These are phyloP conservation scores for Puccinia novopanici DNA, from an alignment of 1,284 basidiomycete genomes.

Conservation along the genomic window DNA sequence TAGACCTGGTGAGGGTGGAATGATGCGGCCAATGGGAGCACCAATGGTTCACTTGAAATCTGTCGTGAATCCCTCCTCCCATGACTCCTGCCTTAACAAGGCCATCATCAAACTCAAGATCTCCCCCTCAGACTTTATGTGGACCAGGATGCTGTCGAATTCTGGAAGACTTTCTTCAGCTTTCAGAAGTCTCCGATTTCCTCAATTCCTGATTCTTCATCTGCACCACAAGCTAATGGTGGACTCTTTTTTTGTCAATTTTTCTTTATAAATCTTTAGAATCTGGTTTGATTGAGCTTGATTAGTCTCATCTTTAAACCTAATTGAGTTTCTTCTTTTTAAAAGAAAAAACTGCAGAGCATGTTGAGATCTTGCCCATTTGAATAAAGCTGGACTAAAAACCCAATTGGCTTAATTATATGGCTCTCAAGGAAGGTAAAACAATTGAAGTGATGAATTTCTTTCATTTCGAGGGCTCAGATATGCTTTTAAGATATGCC, in stretches of 20 bases:
- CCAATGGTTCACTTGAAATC: slow-evolving; percentile 90
- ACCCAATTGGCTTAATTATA: slow-evolving; percentile 91
- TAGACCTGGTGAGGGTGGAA: slow-evolving; percentile 76
- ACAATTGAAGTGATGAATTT: slow-evolving; percentile 99
- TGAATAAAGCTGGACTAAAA: slow-evolving; percentile 89
- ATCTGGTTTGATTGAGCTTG: neutral
- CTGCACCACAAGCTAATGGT: neutral
- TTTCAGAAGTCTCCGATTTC: slow-evolving; percentile 64
- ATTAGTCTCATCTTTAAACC: neutral
- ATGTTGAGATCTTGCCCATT: slow-evolving; percentile 80
- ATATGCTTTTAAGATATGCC: slow-evolving; percentile 93
- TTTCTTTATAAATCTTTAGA: neutral
- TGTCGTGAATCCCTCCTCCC: slow-evolving; percentile 70
- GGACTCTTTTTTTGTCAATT: slow-evolving; percentile 47
- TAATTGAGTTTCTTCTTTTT: neutral
- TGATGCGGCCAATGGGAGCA: slow-evolving; percentile 81
- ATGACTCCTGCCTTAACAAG: slow-evolving; percentile 70
- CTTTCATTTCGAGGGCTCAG: slow-evolving; percentile 98
- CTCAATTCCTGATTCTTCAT: slow-evolving; percentile 59
- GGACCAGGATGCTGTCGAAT: slow-evolving; percentile 97
- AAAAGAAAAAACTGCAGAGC: slow-evolving; percentile 62
- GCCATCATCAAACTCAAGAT: too few species aligned
- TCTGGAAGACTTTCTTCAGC: slow-evolving; percentile 91
- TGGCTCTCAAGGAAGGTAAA: slow-evolving; percentile 84
- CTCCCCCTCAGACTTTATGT: too few species aligned